Percentiles rank a stretch among this genome's conserved stretches.
These are phyloP conservation scores for Alternaria brassicicola DNA, from an alignment of 2,329 filamentous ascomycete species.

Conservation along the genomic window DNA sequence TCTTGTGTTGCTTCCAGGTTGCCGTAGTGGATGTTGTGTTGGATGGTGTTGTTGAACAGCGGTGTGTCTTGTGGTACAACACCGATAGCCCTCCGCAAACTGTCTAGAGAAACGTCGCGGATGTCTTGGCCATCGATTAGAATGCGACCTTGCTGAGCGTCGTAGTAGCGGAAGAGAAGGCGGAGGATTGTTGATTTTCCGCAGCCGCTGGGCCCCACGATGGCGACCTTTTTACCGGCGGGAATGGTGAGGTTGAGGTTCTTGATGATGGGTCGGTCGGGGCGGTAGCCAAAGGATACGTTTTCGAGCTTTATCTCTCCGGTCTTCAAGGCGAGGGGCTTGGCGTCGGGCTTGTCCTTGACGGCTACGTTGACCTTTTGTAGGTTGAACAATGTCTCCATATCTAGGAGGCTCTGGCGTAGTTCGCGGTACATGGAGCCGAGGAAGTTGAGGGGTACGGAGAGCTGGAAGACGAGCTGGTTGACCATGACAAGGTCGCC, in stretches of 20 bases:
- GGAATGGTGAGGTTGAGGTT: constrained; percentile 88
- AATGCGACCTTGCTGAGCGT: constrained; percentile 83
- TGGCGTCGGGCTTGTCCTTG: constrained; percentile 75
- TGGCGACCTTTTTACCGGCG: constrained; percentile 92
- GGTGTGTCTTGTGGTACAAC: constrained; percentile 98
- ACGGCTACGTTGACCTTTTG: constrained; percentile 95
- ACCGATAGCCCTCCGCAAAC: constrained; percentile 82
- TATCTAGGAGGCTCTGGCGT: constrained; percentile 91
- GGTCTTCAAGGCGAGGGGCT: constrained; percentile 73
- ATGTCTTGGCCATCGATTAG: constrained; percentile 93
- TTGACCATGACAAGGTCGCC: constrained; percentile 99
- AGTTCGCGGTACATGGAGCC: constrained; percentile 98
- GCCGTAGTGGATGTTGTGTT: constrained; percentile 94
- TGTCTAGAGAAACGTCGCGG: constrained; percentile 79
- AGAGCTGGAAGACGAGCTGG: constrained; percentile 97
- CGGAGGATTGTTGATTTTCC: constrained; percentile 94
- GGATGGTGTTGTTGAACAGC: constrained; percentile 94
- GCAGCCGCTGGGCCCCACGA: constrained; percentile 94
- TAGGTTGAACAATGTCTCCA: constrained; percentile 97
- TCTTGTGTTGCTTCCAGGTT: constrained; percentile 76
- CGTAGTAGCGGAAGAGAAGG: constrained; percentile 92
- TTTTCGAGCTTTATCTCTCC: constrained; percentile 95
- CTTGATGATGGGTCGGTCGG: constrained; percentile 83
- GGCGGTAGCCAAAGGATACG: constrained; percentile 90
- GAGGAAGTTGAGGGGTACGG: constrained; percentile 94